Base-by-base conservation (phyloP, 176 grass and related monocot genomes). In the Eleusine indica region DNA sequence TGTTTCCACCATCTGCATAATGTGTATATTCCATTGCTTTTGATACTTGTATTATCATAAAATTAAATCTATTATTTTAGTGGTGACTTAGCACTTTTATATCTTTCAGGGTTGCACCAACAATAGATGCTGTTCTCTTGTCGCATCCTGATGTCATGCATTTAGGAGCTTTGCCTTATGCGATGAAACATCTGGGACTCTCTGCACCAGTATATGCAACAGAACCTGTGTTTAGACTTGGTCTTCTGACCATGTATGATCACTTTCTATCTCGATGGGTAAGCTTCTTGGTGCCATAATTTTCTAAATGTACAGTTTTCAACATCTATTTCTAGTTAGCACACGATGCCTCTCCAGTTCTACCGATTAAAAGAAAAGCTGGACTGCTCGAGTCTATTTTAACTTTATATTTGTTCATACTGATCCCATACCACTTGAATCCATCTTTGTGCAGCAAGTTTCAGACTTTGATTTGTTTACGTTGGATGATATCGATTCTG, bases 211-310 rank as follows among this genome's bases (percentile, higher is more conserved):
- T 98, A 47, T 98, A 95, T 90, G 86, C 91, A 21, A 95, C 96
- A 73, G 96, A 98, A 78, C 96, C 92, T 62, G 96, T 98, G 40
- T 98, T 78, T 91, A 89, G 96, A 79, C 93, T 98, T 85, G 96
- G 96, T 66, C 93, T 98, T 95, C 76, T 98, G 76, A 98, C 96
- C 78, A 93, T 98, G 92, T 98, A 98, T 40, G 96, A 95, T 72
- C 87, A 95, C 70, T 95, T 83, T 73, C 82, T 95, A 76, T 98
- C 96, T 84, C 84, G 87, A 90, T 85, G 86, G 90, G 95, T 97
- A 97, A 94, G 95, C 67, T 81, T 75, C 77, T 64, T 58, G 64
- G 57, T 6, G 25, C 53, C 49, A 47, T 71, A 78, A 54, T 70
- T 82, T 64, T 83, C 54, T 44, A 28, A 53, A 30, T 18, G 0